phyloP scores from a whole-genome alignment of 2,329 filamentous ascomycete species.

The Fusarium ramigenum region DNA sequence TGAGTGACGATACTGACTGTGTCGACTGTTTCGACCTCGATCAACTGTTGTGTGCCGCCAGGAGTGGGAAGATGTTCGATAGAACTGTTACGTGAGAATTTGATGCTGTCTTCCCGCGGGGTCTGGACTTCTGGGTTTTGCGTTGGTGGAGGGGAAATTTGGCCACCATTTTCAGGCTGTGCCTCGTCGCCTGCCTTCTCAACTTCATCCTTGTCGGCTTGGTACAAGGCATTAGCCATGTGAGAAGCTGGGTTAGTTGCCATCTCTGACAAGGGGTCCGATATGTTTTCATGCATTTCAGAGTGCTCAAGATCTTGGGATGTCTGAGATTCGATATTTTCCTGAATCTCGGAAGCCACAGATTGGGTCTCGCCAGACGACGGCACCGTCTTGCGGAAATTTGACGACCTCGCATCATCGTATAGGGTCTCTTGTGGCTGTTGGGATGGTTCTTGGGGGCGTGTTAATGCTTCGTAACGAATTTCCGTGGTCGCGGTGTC shows the following conservation, averaged over 20 bases:
- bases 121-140: constrained; percentile 24
- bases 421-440: constrained; percentile 9
- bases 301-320: constrained; percentile 2
- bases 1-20: constrained; percentile 9
- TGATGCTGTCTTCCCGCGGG: constrained; percentile 14
- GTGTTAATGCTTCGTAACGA: not conserved
- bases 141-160: constrained; percentile 39
- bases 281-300: constrained; percentile 28
- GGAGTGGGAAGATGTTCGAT: constrained; percentile 35
- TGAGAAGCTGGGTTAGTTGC: not conserved
- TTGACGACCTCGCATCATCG: constrained; percentile 10
- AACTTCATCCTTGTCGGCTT: not conserved
- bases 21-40: constrained; percentile 29
- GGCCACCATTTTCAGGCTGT: constrained; percentile 22
- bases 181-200: constrained; percentile 4
- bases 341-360: not conserved
- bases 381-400: not conserved
- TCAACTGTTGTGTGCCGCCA: constrained; percentile 33
- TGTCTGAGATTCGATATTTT: not conserved
- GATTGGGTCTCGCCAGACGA: not conserved
- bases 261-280: constrained; percentile 14
- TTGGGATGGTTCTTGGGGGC: constrained; percentile 1
- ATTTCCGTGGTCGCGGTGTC: constrained; percentile 7
- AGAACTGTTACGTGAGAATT: constrained; percentile 13
- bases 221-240: not conserved